phyloP scores from a whole-genome alignment of 2,329 filamentous ascomycete genomes.

The Pyrenochaeta sp. region DNA sequence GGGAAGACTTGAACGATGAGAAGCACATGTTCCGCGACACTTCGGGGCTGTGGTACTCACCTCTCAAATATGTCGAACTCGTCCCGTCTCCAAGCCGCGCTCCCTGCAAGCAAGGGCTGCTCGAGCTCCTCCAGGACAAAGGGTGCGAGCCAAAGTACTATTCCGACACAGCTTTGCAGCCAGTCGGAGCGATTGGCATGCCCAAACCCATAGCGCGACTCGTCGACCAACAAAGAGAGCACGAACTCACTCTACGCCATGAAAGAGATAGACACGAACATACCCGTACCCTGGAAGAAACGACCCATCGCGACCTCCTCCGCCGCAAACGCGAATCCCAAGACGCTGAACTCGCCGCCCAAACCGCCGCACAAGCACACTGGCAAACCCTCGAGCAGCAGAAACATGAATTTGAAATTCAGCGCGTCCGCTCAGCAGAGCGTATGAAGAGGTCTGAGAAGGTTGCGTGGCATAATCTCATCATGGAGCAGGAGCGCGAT shows the following conservation, averaged over 20 bases:
- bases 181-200: conserved; percentile 47
- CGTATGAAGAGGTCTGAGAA: conserved; percentile 42
- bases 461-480: conserved; percentile 37
- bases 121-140: conserved; percentile 45
- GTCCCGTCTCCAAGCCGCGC: conserved; percentile 30
- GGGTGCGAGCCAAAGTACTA: conserved; percentile 44
- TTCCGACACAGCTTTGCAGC: conserved; percentile 47
- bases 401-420: conserved; percentile 43
- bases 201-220: conserved; percentile 37
- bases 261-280: conserved; percentile 40
- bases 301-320: conserved; percentile 35
- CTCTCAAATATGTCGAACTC: conserved; percentile 67
- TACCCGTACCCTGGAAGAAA: conserved; percentile 38
- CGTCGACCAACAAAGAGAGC: conserved; percentile 43
- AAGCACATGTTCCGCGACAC: conserved; percentile 55
- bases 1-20: conserved; percentile 70
- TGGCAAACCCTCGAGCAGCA: conserved; percentile 34
- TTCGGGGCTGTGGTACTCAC: conserved; percentile 67
- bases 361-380: conserved; percentile 28
- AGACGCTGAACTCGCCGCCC: conserved; percentile 33
- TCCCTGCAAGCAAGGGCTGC: conserved; percentile 25
- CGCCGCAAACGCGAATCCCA: conserved; percentile 39
- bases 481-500: conserved; percentile 42
- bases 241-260: conserved; percentile 37
- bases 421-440: conserved; percentile 41